Percentiles rank a stretch among this genome's conserved stretches.
Evolutionary conservation across 1,284 basidiomycete genomes (phyloP).

Genomic region (Chiua sp.): DNA sequence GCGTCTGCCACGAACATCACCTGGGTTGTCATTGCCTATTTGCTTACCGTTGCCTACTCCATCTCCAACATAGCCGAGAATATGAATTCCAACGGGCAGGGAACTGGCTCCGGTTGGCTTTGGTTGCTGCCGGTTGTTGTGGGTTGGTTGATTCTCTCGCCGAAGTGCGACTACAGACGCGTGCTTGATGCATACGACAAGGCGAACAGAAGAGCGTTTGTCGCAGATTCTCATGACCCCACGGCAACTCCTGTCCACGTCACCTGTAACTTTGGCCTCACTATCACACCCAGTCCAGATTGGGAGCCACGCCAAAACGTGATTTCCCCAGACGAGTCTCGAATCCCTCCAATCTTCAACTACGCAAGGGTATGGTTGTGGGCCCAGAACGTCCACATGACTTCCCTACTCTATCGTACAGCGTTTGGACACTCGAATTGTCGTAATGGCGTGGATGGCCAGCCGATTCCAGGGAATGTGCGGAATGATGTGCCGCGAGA

Average conservation of each 20-base stretch:
- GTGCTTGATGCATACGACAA: conserved; percentile 36
- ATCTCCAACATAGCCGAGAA: conserved; percentile 33
- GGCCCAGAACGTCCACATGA: conserved; percentile 20
- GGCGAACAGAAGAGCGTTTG: conserved; percentile 32
- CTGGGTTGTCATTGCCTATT: conserved; percentile 51
- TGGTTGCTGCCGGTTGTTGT: conserved; percentile 50
- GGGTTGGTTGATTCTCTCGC: conserved; percentile 47
- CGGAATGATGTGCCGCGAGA: not conserved
- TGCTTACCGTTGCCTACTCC: conserved; percentile 46
- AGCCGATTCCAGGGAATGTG: not conserved
- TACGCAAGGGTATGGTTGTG: conserved; percentile 36
- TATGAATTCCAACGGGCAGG: conserved; percentile 41
- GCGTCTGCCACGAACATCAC: conserved; percentile 43
- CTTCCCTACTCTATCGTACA: conserved; percentile 12
- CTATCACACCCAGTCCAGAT: conserved; percentile 17
- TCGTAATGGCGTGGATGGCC: conserved; percentile 6
- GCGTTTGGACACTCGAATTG: conserved; percentile 1
- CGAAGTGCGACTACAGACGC: conserved; percentile 44
- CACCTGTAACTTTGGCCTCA: conserved; percentile 22
- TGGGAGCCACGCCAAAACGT: conserved; percentile 6
- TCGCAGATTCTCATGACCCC: conserved; percentile 5
- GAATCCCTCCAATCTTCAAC: conserved; percentile 34
- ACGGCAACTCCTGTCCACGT: conserved; percentile 4
- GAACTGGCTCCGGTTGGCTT: conserved; percentile 45
- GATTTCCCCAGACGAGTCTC: conserved; percentile 9